phyloP scores from a whole-genome alignment of 2,329 filamentous ascomycete species.

The Verticillium alfalfae region DNA sequence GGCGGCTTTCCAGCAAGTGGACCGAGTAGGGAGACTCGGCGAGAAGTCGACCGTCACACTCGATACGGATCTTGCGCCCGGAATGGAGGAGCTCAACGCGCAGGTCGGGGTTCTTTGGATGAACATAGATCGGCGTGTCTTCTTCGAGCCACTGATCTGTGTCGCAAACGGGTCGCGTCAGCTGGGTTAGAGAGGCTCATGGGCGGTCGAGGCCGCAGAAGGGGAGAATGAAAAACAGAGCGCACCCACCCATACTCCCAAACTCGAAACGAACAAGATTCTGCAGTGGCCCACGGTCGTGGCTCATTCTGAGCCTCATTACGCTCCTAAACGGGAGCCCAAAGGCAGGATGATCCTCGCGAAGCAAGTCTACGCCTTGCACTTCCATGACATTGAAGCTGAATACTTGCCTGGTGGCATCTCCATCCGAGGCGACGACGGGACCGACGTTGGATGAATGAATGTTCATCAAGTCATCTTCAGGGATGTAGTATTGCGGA shows the following conservation, averaged over 20 bases:
- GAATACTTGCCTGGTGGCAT: background rate
- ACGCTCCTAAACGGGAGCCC: too few species aligned
- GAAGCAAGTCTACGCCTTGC: too few species aligned
- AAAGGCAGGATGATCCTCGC: too few species aligned
- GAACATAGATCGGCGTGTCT: constrained; percentile 51
- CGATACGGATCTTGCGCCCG: constrained; percentile 44
- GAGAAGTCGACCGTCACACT: constrained; percentile 37
- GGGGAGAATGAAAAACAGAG: background rate
- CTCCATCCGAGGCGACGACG: background rate
- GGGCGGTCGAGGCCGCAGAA: too few species aligned
- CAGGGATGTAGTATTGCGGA: constrained; percentile 38
- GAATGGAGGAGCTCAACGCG: constrained; percentile 57
- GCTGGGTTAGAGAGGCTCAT: background rate
- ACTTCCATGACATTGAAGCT: background rate
- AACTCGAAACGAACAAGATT: constrained; percentile 28
- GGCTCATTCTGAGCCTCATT: background rate
- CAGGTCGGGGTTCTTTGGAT: constrained; percentile 64
- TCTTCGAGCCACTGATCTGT: constrained; percentile 45
- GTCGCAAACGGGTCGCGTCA: accelerated
- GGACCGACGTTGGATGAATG: background rate
- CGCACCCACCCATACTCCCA: constrained; percentile 25
- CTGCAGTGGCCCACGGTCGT: background rate
- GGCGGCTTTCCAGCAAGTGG: constrained; percentile 55
- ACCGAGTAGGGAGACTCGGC: constrained; percentile 38
- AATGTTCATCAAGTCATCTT: background rate